phyloP scores from a whole-genome alignment of 2,329 filamentous ascomycete genomes.

The Sphaerulina musiva region DNA sequence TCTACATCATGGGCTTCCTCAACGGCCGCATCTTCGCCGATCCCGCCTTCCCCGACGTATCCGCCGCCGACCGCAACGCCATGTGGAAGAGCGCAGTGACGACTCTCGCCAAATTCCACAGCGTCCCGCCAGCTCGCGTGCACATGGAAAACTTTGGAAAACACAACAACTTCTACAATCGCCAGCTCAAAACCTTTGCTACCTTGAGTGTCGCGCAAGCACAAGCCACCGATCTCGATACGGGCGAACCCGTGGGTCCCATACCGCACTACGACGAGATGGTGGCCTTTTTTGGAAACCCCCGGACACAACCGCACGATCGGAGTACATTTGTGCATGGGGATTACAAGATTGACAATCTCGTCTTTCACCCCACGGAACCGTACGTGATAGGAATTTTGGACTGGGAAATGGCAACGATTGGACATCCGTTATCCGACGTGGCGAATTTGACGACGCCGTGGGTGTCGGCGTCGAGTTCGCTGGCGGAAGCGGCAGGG shows the following conservation, averaged over 20 bases:
- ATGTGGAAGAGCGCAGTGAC: conserved; percentile 83
- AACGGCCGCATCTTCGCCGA: conserved; percentile 92
- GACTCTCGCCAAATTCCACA: conserved; percentile 80
- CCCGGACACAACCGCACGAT: conserved; percentile 65
- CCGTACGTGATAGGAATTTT: conserved; percentile 84
- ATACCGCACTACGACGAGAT: conserved; percentile 79
- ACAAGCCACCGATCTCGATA: conserved; percentile 67
- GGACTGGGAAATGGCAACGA: conserved; percentile 98
- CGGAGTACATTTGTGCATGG: conserved; percentile 78
- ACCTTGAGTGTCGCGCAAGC: conserved; percentile 75
- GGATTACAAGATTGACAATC: conserved; percentile 75
- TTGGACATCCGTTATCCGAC: conserved; percentile 92
- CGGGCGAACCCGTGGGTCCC: conserved; percentile 65
- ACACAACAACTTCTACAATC: conserved; percentile 68
- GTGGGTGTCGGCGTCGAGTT: conserved; percentile 38
- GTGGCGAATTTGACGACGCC: conserved; percentile 66
- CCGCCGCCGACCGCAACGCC: conserved; percentile 59
- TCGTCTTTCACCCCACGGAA: conserved; percentile 76
- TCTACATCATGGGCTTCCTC: conserved; percentile 96
- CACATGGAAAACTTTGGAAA: conserved; percentile 69
- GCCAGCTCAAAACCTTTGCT: conserved; percentile 77
- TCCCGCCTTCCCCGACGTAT: conserved; percentile 68
- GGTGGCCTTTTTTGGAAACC: conserved; percentile 68
- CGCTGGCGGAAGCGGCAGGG: conserved; percentile 36
- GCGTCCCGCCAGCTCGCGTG: conserved; percentile 59